Evolutionary conservation across 768 basidiomycete genomes (phyloP), one percentile per base, ranked within the genome.

Genomic region (Lyophyllum semitale): DNA sequence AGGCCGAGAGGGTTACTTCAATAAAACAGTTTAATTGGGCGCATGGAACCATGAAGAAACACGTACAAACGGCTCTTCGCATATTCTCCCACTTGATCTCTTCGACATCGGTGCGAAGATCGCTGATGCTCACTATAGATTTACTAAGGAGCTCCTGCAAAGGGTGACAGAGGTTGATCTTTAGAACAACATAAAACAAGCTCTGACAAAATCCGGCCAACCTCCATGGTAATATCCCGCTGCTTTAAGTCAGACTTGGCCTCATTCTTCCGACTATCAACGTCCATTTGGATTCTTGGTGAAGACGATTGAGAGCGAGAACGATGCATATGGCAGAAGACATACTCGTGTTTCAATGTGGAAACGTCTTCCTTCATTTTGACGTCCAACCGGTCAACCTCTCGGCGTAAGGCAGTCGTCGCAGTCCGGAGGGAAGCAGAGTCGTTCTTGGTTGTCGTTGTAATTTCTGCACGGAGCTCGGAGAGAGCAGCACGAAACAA

Each of bases 361-460:
- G 82, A 85, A 22, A 98, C 73, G 59, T 95, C 93, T 69, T 97
- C 94, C 73, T 95, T 96, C 85, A 99, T 89, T 73, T 91, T 95
- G 38, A 89, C 86, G 63, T 89, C 85, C 43, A 98, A 71, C 2
- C 79, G 73, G 64, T 99, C 96, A 13, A 94, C 87, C 41, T 98
- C 97, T 58, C 93, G 77, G 55, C 94, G 82, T 17, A 96, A 78
- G 3, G 88, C 84, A n/a, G 84, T 73, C 3, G 88, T 85, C 33
- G 88, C 77, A 0, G 91, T 79, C n/a, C 86, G 80, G 54, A 98
- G 84, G n/a, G 88, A 77, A 12, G 92, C 84, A 37, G 84, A 86
- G 64, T 96, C 95, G 61, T 93, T 97, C 56, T 89, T 84, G 3
- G 89, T 87, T 48, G 82, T 84, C 63, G 93, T 83, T 4, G 88